Percentiles rank a stretch among this genome's conserved stretches.
Conservation (phyloP, 2,329 filamentous ascomycete genomes). For the Xylariaceae sp. region DNA sequence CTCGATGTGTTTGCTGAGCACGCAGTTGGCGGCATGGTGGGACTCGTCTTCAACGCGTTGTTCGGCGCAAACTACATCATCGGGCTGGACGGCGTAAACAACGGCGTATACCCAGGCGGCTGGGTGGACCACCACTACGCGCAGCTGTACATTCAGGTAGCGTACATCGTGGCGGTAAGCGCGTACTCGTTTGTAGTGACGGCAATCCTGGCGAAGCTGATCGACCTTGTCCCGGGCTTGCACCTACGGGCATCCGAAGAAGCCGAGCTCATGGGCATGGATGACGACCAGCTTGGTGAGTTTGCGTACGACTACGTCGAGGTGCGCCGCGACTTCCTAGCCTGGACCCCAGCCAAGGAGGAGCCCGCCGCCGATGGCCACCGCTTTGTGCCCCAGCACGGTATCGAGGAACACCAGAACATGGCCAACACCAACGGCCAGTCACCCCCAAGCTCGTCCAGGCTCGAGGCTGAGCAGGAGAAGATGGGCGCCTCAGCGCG, state of each 20-base stretch:
- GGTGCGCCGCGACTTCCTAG: conserved; percentile 85
- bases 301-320: conserved; percentile 92
- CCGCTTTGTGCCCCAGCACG: conserved; percentile 70
- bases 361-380: conserved; percentile 66
- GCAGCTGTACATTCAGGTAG: conserved; percentile 79
- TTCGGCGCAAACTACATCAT: conserved; percentile 75
- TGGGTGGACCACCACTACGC: conserved; percentile 78
- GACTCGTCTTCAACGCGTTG: conserved; percentile 74
- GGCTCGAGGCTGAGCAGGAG: conserved; percentile 46
- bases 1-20: conserved; percentile 77
- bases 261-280: conserved; percentile 85
- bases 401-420: conserved; percentile 72
- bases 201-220: conserved; percentile 73
- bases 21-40: conserved; percentile 71
- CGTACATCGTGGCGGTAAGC: conserved; percentile 71
- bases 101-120: conserved; percentile 65
- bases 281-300: conserved; percentile 88
- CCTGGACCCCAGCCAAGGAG: conserved; percentile 79
- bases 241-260: conserved; percentile 81
- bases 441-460: conserved; percentile 29
- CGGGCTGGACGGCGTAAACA: conserved; percentile 79
- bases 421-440: conserved; percentile 64
- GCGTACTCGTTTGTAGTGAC: conserved; percentile 77
- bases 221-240: conserved; percentile 78
- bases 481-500: conserved; percentile 39